These are phyloP conservation scores for Pisolithus microcarpus DNA, from an alignment of 768 basidiomycete species.

Conservation along the genomic window DNA sequence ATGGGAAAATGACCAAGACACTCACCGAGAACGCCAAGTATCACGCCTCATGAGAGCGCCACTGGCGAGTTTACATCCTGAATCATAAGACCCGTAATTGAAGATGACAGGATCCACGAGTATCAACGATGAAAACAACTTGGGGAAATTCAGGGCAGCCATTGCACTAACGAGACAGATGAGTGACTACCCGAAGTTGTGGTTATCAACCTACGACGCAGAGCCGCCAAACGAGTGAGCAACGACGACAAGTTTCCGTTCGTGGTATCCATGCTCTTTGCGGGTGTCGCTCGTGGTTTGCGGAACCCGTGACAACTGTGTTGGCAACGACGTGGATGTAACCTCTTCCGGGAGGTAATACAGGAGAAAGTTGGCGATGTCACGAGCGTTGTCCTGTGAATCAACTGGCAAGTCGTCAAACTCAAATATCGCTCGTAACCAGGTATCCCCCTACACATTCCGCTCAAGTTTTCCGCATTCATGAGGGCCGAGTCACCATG, in stretches of 20 bases:
- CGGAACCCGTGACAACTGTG: conserved; percentile 44
- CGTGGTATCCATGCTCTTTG: conserved; percentile 38
- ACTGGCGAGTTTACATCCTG: conserved; percentile 10
- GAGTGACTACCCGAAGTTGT: not conserved
- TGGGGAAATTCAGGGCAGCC: conserved; percentile 56
- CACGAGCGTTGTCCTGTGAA: conserved; percentile 72
- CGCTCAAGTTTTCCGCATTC: conserved; percentile 51
- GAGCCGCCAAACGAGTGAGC: conserved; percentile 87
- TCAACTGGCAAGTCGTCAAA: conserved; percentile 41
- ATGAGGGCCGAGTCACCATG: conserved; percentile 80
- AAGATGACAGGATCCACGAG: conserved; percentile 74
- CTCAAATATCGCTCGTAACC: not conserved
- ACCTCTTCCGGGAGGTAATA: conserved; percentile 51
- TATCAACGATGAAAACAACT: conserved; percentile 62
- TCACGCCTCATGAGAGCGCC: conserved; percentile 54
- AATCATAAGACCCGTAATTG: conserved; percentile 8
- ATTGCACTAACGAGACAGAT: conserved; percentile 37
- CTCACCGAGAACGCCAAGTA: conserved; percentile 57
- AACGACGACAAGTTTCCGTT: conserved; percentile 55
- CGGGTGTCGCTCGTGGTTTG: conserved; percentile 37
- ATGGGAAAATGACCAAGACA: conserved; percentile 1
- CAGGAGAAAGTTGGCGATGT: conserved; percentile 68
- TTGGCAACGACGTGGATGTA: conserved; percentile 36
- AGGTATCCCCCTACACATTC: conserved; percentile 44
- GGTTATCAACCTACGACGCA: conserved; percentile 47